Base-by-base conservation (phyloP, 176 grass and related monocot genomes). In the Luzula sylvatica region DNA sequence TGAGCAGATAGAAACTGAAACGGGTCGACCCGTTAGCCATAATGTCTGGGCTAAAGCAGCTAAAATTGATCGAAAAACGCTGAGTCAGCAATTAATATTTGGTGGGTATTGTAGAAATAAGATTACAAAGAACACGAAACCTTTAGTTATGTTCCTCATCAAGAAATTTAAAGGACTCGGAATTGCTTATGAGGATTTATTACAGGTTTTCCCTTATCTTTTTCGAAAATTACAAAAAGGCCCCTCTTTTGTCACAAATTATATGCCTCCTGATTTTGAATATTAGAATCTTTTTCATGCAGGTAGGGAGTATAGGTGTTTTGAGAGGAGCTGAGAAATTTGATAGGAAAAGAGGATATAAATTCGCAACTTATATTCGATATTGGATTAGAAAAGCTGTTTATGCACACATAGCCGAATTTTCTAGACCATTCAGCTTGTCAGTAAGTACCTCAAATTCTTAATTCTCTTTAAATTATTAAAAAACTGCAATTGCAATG, bases 301-400 rank as follows among this genome's bases (percentile, higher is more conserved):
- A 95, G 90, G 90, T 71, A 46, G 90, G 84, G 49, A 79, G 76
- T 70, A 65, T 73, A 27, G 90, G 84, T n/a, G 80, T 95, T 21
- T 81, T 95, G 25, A 70, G 78, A 51, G 90, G 90, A 7, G 80
- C 84, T 0, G 90, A 88, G 64, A 95, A 69, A 65, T 95, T 85
- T 51, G 77, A 88, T 64, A 74, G 43, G 44, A 58, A 59, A 18
- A 82, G 69, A 47, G 90, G 84, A 23, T 75, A 58, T 67, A 82
- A 75, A 41, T 95, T 95, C 78, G 88, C 90, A 27, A 82, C 77
- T 1, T 95, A 95, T 55, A 65, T 89, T 29, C 72, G 75, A 65
- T 85, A 88, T 60, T 95, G 90, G 84, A 95, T 95, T 35, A 78
- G 77, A 68, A 95, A 88, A 72, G 65, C 80, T 40, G 84, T 89